Percentiles rank a stretch among this genome's conserved stretches.
Conservation (phyloP, 495 filamentous ascomycete species). For the Xeromyces bisporus region DNA sequence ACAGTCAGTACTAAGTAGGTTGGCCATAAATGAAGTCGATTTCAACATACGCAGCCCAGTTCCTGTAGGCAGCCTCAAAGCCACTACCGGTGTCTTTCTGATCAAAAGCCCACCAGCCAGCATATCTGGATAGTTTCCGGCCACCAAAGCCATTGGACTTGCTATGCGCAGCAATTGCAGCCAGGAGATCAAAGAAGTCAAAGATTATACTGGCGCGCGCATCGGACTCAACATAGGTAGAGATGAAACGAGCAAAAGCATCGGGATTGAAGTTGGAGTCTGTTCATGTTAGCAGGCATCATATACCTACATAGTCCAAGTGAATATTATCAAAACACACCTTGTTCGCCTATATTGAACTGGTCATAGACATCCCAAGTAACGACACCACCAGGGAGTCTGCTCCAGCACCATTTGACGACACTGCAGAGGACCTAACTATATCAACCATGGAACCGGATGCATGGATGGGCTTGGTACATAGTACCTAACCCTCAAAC, state of each 20-base stretch:
- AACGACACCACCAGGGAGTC: constrained; percentile 80
- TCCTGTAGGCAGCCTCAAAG: constrained; percentile 89
- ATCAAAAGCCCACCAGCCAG: constrained; percentile 98
- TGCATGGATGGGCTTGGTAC: too few relatives aligned
- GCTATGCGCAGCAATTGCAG: constrained; percentile 64
- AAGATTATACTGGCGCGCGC: constrained; percentile 79
- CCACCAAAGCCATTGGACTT: constrained; percentile 90
- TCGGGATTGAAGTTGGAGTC: constrained; percentile 86
- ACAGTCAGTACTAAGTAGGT: constrained; percentile 9
- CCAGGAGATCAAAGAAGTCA: constrained; percentile 88
- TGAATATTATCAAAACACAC: constrained; percentile 26
- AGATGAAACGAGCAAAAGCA: constrained; percentile 92
- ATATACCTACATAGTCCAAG: constrained; percentile 2
- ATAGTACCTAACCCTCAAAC: too few relatives aligned
- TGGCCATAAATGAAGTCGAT: too few relatives aligned
- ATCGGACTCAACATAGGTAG: constrained; percentile 79
- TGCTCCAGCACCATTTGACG: constrained; percentile 97
- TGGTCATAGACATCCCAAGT: constrained; percentile 95
- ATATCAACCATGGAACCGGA: too few relatives aligned
- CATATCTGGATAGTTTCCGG: constrained; percentile 83
- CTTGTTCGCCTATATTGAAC: constrained; percentile 87
- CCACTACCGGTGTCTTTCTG: constrained; percentile 69
- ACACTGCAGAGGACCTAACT: constrained; percentile 92
- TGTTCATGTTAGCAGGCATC: constrained; percentile 14
- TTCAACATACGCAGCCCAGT: constrained; percentile 46